A percentile compares a stretch with the other conserved stretches of the same genome.
Evolutionary conservation across 345 rosid genomes (phyloP).

Genomic region (Citropsis articulata): DNA sequence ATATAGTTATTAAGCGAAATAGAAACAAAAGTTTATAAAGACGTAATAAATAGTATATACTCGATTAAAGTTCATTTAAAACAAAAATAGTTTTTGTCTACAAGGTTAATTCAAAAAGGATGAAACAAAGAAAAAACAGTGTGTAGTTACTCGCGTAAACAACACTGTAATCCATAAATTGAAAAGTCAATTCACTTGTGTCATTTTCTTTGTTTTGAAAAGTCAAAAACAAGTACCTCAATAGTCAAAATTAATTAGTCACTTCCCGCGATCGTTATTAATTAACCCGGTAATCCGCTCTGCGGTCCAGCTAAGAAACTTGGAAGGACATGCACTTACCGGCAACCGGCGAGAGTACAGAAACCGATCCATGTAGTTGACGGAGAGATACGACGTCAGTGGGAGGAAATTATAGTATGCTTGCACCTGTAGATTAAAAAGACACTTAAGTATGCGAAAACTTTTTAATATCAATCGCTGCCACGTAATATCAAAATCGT

Average conservation of each 20-base stretch:
- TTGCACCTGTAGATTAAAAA: constrained; percentile 55
- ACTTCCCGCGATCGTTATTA: constrained; percentile 13
- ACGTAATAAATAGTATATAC: not conserved
- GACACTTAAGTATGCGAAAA: not conserved
- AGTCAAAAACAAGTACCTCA: constrained; percentile 34
- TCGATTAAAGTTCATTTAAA: no score
- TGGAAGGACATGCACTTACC: constrained; percentile 41
- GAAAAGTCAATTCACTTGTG: constrained; percentile 6
- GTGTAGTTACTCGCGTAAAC: not conserved
- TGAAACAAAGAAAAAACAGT: not conserved
- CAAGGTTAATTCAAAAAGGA: not conserved
- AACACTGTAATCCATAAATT: not conserved
- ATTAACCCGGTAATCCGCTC: not conserved
- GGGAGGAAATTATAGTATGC: constrained; percentile 73
- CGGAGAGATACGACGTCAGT: constrained; percentile 92
- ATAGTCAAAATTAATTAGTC: constrained; percentile 24
- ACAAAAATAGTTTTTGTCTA: not conserved
- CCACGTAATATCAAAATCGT: not conserved
- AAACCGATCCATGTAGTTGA: constrained; percentile 94
- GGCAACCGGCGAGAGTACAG: constrained; percentile 65
- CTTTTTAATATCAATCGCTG: not conserved
- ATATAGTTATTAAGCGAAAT: no score
- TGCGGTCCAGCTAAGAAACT: constrained; percentile 7
- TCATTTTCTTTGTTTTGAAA: constrained; percentile 38
- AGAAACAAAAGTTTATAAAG: not conserved